Conservation (phyloP, 306 rosid genomes). For the Lotus japonicus region DNA sequence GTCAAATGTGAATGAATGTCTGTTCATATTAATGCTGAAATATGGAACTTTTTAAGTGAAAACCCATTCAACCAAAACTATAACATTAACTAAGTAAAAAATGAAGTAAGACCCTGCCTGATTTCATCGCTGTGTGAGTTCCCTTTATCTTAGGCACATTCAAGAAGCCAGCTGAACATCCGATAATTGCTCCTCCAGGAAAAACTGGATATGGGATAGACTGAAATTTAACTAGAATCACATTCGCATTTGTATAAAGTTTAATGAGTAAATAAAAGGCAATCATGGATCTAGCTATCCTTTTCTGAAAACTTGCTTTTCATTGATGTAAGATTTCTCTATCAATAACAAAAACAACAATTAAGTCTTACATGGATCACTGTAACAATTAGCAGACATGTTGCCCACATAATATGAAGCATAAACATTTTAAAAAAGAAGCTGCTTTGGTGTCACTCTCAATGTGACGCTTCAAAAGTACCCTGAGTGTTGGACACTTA, state of each 20-base stretch:
- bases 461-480: not conserved
- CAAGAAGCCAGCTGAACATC: constrained; percentile 95
- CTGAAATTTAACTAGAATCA: constrained; percentile 90
- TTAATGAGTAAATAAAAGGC: not conserved
- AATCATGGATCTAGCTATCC: not conserved
- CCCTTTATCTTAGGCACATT: constrained; percentile 97
- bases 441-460: not conserved
- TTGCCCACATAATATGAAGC: not conserved
- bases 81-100: not conserved
- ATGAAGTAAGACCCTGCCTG: constrained; percentile 44
- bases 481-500: not conserved
- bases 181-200: constrained; percentile 93
- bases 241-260: constrained; percentile 39
- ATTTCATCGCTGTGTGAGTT: constrained; percentile 95
- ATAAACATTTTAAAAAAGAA: not conserved
- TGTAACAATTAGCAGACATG: not conserved
- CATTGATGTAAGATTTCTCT: not conserved
- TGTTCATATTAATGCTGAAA: not conserved
- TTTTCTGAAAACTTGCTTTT: constrained; percentile 2
- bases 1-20: constrained; percentile 8
- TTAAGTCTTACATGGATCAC: constrained; percentile 5
- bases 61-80: constrained; percentile 3
- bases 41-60: not conserved
- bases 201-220: constrained; percentile 99
- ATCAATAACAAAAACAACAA: not conserved